A percentile compares a stretch with the other conserved stretches of the same genome.
These are phyloP conservation scores for Hanseniaspora guilliermondii DNA, from an alignment of 805 yeast species.

Conservation along the genomic window DNA sequence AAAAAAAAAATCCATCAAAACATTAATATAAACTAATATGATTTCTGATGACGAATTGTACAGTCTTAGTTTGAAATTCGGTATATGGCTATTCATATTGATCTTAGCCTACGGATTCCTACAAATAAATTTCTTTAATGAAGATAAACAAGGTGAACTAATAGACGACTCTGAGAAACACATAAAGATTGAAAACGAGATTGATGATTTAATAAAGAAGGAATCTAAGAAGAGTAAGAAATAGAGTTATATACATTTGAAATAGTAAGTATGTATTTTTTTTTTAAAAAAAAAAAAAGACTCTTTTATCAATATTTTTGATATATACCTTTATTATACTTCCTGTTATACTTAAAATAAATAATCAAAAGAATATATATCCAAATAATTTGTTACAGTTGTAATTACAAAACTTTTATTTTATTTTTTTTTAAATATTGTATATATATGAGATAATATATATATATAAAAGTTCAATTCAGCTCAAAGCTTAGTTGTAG, in stretches of 20 bases:
- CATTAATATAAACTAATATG: not conserved
- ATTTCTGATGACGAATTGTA: conserved; percentile 6
- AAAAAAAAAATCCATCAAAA: not conserved
- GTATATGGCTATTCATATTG: not conserved
- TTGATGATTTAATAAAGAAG: not conserved
- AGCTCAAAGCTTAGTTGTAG: conserved; percentile 29
- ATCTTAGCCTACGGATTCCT: conserved; percentile 3
- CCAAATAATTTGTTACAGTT: no score
- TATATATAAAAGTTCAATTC: not conserved
- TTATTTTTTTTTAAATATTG: not conserved
- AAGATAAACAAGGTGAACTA: not conserved
- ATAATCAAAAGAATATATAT: no score
- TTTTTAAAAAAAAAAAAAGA: no score
- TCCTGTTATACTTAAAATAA: no score
- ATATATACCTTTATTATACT: no score
- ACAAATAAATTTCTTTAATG: not conserved
- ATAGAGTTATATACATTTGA: not conserved
- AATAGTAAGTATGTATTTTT: no score
- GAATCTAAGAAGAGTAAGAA: not conserved
- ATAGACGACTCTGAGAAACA: not conserved
- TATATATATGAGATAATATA: not conserved
- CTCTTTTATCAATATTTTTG: no score
- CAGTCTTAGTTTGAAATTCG: conserved; percentile 6
- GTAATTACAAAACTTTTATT: no score
- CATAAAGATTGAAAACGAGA: not conserved